Evolutionary conservation across 1,139 yeast genomes (phyloP).

Genomic region (Blastobotrys ciferrii): DNA sequence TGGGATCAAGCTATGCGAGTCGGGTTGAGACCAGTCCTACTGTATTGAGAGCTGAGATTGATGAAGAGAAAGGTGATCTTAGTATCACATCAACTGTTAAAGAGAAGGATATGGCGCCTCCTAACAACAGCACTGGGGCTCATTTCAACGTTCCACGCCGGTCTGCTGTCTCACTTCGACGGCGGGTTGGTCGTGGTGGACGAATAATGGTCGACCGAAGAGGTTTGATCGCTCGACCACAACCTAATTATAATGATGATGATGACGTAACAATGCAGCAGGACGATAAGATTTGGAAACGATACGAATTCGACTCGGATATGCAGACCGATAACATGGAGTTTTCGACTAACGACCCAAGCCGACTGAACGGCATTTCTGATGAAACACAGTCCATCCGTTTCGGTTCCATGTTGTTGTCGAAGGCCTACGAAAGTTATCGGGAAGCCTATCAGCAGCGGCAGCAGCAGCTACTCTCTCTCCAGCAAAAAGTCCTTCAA

Average conservation of each 20-base stretch:
- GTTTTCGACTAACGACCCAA: constrained; percentile 61
- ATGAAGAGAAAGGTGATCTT: constrained; percentile 23
- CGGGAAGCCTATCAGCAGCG: constrained; percentile 47
- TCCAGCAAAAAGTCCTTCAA: constrained; percentile 23
- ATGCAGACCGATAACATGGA: constrained; percentile 47
- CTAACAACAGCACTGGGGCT: constrained; percentile 17
- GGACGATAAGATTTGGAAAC: constrained; percentile 47
- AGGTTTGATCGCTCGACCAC: constrained; percentile 37
- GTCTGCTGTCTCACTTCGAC: constrained; percentile 54
- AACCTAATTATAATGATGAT: constrained; percentile 23
- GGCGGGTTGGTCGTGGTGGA: constrained; percentile 72
- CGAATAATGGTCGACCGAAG: constrained; percentile 72
- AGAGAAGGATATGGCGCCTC: constrained; percentile 29
- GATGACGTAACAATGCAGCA: constrained; percentile 24
- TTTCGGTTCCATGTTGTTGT: constrained; percentile 85
- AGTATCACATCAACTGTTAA: constrained; percentile 23
- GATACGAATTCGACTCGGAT: constrained; percentile 77
- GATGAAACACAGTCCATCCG: constrained; percentile 86
- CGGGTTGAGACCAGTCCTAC: constrained; percentile 31
- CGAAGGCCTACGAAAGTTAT: constrained; percentile 76
- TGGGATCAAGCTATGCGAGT: constrained; percentile 32
- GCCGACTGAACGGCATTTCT: constrained; percentile 74
- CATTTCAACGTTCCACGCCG: constrained; percentile 32
- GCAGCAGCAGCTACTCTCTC: constrained; percentile 30
- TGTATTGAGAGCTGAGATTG: constrained; percentile 24